Base-by-base conservation (phyloP, 2,329 filamentous ascomycete genomes). In the Alternaria hordeiaustralica region DNA sequence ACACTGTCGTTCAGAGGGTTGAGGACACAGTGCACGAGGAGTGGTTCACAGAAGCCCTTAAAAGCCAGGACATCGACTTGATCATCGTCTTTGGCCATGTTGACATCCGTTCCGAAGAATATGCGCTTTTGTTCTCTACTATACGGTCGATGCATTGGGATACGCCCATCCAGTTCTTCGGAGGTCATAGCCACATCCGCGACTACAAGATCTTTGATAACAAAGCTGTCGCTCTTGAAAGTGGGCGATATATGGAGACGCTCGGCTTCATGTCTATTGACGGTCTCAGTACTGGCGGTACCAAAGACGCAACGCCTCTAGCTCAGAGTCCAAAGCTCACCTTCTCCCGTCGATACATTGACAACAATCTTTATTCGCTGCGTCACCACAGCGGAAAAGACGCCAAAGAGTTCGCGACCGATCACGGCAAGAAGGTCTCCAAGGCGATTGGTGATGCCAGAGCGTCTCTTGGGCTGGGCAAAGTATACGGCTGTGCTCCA, bases 221-320 rank as follows among this genome's bases (percentile, higher is more conserved):
- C 43, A 90, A 89, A 58, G 89, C 94, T 0, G 90, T 92, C 66
- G 94, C 90, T 1, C 84, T 98, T 6, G 94, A 94, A 44, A 96
- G 92, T 71, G 95, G 95, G 5, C 88, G 95, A 1, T 98, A 97
- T 79, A 91, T 97, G 84, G 95, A 98, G 82, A 97, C 95, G 0
- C 90, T 98, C 54, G 95, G 95, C 2, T 98, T 96, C 87, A 89
- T 96, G 87, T 97, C 94, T 0, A 89, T 97, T 49, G 86, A 90
- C 60, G 93, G 93, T 2, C 75, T 90, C 20, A 81, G 81, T 9
- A 83, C 82, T 2, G 79, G 79, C 23, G 77, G 76, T 6, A 80
- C 71, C 20, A 76, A 76, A 71, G 30, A 69, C 46, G 57, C 66
- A 15, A 41, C 68, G 28, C 67, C 71, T 15, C 57, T 43, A 26